Evolutionary conservation across 177 flowering plant genomes (phyloP).

Genomic region (Tripterygium wilfordii): DNA sequence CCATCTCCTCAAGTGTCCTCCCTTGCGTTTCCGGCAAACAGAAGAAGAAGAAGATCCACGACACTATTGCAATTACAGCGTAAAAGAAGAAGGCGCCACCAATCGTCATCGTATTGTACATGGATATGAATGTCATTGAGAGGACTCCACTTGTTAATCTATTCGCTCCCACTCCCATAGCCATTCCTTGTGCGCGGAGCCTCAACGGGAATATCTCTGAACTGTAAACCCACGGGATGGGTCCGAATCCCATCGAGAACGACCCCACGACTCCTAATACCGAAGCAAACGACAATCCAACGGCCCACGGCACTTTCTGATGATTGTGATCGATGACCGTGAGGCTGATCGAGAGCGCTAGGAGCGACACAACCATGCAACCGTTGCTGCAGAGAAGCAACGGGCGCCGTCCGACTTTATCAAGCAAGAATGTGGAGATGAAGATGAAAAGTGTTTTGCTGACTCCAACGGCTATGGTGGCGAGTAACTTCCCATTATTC

Average conservation of each 20-base stretch:
- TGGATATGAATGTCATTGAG: slow-evolving; percentile 47
- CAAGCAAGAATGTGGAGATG: slow-evolving; percentile 45
- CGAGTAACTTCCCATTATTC: slow-evolving; percentile 22
- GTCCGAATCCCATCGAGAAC: slow-evolving; percentile 71
- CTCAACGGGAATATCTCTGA: slow-evolving; percentile 61
- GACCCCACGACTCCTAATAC: slow-evolving; percentile 34
- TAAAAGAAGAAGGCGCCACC: slow-evolving; percentile 58
- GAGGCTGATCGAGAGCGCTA: slow-evolving; percentile 26
- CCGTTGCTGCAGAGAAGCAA: slow-evolving; percentile 44
- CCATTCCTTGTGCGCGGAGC: slow-evolving; percentile 58
- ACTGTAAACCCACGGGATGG: too few species aligned
- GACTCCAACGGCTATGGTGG: slow-evolving; percentile 53
- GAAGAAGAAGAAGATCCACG: slow-evolving; percentile 49
- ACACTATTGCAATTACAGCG: slow-evolving; percentile 31
- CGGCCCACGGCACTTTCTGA: slow-evolving; percentile 33
- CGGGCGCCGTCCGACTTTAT: slow-evolving; percentile 41
- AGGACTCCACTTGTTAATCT: slow-evolving; percentile 48
- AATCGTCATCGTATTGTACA: slow-evolving; percentile 45
- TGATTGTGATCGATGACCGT: slow-evolving; percentile 29
- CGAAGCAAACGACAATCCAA: slow-evolving; percentile 26
- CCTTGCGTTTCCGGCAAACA: too few species aligned
- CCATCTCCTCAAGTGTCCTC: slow-evolving; percentile 34
- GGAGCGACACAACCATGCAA: slow-evolving; percentile 45
- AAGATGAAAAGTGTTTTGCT: slow-evolving; percentile 36
- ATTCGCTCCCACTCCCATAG: slow-evolving; percentile 56